Evolutionary conservation across 1,284 basidiomycete species (phyloP), one percentile per base, ranked within the genome.

Genomic region (Tremellales sp.): DNA sequence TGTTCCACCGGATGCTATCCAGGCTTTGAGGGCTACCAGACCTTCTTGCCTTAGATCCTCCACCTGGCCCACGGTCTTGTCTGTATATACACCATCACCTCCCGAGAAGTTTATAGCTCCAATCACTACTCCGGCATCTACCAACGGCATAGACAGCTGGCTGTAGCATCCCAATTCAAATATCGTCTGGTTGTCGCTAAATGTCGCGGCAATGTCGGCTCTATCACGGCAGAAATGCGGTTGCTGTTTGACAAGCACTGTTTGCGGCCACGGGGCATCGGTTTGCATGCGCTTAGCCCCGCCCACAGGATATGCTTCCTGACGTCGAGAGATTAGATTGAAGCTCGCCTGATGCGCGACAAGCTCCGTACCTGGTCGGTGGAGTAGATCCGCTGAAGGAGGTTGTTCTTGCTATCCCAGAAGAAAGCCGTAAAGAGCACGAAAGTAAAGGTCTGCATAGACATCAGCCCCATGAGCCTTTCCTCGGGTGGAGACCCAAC

Each of bases 201-300:
- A 44, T 18, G 42, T 44, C 18, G 12, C 14, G 13, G 21, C 25
- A 13, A 44, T 24, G 14, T 44, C 42, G 14, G 34, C 31, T 22
- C 18, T 24, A 3, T 18, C 36, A 31, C 31, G 26, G 32, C 42
- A 35, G 19, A 18, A 32, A 33, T 44, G 42, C 4, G 31, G 28
- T 25, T 44, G 14, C 22, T 44, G 42, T 36, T 26, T n/a, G 21
- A 35, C 42, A 24, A 44, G 14, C 7, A 44, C 16, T 19, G 42
- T 44, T 12, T 44, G 28, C 9, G 42, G 42, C 42, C 42, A 44
- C 10, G 42, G 42, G 9, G 42, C 42, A 24, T 44, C 42, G 12
- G 29, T 12, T n/a, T 31, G 42, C 42, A 44, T 44, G 42, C 21
- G 29, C 32, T 44, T 44, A 8, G 19, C 28, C 22, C 42, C 42